phyloP scores from a whole-genome alignment of 257 asterid species.

The Solanum pennellii region DNA sequence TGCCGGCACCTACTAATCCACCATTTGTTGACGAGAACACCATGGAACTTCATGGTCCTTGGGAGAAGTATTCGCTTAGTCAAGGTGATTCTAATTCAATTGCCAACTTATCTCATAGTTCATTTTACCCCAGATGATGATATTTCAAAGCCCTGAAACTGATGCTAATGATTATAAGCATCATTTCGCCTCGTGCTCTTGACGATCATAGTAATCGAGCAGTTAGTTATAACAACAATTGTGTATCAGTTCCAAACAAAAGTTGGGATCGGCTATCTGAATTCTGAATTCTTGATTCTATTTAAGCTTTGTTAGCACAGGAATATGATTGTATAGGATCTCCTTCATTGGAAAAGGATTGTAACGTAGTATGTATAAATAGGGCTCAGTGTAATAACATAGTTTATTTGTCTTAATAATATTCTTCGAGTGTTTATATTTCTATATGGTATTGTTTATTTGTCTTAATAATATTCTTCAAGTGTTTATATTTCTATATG shows the following conservation, averaged over 20 bases:
- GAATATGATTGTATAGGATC: background rate
- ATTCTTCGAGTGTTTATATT: background rate
- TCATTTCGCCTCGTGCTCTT: background rate
- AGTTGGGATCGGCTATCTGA: background rate
- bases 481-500: background rate
- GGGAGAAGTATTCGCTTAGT: background rate
- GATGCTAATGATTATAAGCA: background rate
- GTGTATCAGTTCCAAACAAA: background rate
- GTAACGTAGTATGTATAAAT: background rate
- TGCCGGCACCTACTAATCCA: slow-evolving; percentile 10
- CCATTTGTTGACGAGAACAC: slow-evolving; percentile 20
- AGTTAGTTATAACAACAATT: background rate
- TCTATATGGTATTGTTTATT: background rate
- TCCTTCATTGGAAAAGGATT: background rate
- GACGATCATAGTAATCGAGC: background rate
- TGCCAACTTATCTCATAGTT: slow-evolving; percentile 22
- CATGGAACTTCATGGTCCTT: slow-evolving; percentile 17
- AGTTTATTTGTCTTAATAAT: background rate
- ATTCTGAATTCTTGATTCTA: background rate
- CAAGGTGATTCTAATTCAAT: slow-evolving; percentile 2
- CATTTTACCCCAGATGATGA: slow-evolving; percentile 24
- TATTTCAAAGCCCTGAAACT: background rate
- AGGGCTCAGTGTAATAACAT: background rate
- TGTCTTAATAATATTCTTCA: background rate
- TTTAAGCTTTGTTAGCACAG: background rate